Conservation (phyloP, 805 yeast species). For the Candida cerambycidarum region DNA sequence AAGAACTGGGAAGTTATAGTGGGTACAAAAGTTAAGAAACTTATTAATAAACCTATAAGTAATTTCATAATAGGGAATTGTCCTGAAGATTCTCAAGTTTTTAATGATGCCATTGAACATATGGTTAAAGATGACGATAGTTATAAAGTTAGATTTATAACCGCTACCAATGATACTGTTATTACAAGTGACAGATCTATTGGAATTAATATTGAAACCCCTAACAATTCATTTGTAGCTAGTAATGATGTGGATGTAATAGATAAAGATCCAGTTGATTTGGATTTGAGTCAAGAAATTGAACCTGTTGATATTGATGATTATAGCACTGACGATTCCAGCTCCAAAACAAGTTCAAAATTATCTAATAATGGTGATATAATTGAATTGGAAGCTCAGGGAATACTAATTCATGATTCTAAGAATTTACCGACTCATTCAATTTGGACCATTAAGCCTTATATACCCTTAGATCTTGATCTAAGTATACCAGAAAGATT, state of each 20-base stretch:
- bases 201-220: constrained; percentile 22
- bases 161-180: constrained; percentile 38
- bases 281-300: constrained; percentile 6
- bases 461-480: constrained; percentile 59
- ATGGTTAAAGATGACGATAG: constrained; percentile 75
- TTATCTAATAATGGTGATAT: constrained; percentile 56
- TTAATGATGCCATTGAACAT: constrained; percentile 64
- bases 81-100: constrained; percentile 63
- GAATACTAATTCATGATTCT: constrained; percentile 72
- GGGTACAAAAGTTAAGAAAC: constrained; percentile 59
- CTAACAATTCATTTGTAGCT: constrained; percentile 21
- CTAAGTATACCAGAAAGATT: constrained; percentile 70
- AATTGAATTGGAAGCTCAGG: constrained; percentile 89
- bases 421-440: constrained; percentile 69
- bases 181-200: constrained; percentile 1
- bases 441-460: constrained; percentile 91
- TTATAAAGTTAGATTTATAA: constrained; percentile 72
- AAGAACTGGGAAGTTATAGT: constrained; percentile 77
- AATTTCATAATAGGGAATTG: constrained; percentile 62
- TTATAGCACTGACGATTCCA: background rate
- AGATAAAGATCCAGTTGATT: background rate
- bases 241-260: constrained; percentile 12
- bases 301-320: constrained; percentile 13
- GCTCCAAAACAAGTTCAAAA: constrained; percentile 24
- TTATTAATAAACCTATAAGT: constrained; percentile 57